A percentile compares a stretch with the other conserved stretches of the same genome.
phyloP scores from a whole-genome alignment of 2,329 filamentous ascomycete genomes.

The Onygena corvina region DNA sequence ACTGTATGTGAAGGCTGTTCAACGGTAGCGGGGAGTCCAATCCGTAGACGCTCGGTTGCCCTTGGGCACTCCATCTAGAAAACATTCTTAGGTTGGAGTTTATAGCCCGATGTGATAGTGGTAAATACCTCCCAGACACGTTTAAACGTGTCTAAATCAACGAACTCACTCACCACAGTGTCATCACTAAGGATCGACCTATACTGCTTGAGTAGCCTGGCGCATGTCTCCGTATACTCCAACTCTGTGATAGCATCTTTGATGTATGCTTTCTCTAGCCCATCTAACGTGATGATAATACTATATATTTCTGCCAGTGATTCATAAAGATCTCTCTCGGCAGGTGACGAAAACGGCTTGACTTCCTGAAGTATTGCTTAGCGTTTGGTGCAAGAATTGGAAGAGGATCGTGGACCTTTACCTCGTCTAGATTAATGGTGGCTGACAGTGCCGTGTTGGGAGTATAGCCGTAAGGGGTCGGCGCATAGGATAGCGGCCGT shows the following conservation, averaged over 20 bases:
- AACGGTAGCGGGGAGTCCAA: slow-evolving; percentile 80
- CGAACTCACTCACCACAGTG: slow-evolving; percentile 75
- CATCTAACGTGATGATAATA: slow-evolving; percentile 90
- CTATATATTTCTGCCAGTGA: slow-evolving; percentile 95
- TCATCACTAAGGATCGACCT: slow-evolving; percentile 88
- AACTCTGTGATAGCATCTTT: slow-evolving; percentile 85
- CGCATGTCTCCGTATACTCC: slow-evolving; percentile 94
- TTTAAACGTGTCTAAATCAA: slow-evolving; percentile 82
- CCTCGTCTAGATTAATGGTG: slow-evolving; percentile 88
- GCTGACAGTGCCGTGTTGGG: slow-evolving; percentile 72
- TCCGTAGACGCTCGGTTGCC: slow-evolving; percentile 81
- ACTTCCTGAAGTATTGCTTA: slow-evolving; percentile 54
- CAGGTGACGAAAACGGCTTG: slow-evolving; percentile 72
- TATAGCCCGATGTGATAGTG: neutral
- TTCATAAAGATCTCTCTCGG: slow-evolving; percentile 86
- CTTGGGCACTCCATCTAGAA: slow-evolving; percentile 79
- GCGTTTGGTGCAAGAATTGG: no score
- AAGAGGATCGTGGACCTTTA: slow-evolving; percentile 33
- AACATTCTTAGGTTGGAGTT: neutral
- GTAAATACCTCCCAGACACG: slow-evolving; percentile 71
- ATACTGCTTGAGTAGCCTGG: slow-evolving; percentile 88
- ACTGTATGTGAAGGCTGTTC: slow-evolving; percentile 46
- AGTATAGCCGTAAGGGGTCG: slow-evolving; percentile 81
- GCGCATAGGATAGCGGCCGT: slow-evolving; percentile 63
- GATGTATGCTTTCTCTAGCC: slow-evolving; percentile 89